phyloP scores from a whole-genome alignment of 371 early-diverging fungal species.

The Mortierella sp. region DNA sequence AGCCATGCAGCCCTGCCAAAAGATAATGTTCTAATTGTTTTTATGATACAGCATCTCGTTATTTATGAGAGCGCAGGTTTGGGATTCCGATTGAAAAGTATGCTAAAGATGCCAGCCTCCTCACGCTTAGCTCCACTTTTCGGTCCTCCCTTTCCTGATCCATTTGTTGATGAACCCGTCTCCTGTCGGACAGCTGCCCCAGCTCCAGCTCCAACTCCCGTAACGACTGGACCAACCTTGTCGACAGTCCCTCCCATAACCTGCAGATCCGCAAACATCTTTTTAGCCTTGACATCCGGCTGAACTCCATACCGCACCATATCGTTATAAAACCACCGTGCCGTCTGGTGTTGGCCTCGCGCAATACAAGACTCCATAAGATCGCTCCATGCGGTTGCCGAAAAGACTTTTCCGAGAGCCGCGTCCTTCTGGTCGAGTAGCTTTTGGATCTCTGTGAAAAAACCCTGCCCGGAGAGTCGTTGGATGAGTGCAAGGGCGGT shows the following conservation, averaged over 20 bases:
- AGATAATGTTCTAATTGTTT: neutral
- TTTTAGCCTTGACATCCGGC: conserved; percentile 34
- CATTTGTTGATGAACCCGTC: neutral
- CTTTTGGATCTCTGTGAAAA: conserved; percentile 46
- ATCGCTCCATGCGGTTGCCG: conserved; percentile 36
- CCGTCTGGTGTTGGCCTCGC: conserved; percentile 38
- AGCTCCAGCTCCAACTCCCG: neutral
- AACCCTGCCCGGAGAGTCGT: conserved; percentile 30
- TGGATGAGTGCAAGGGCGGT: conserved; percentile 22
- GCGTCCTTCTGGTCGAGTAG: conserved; percentile 43
- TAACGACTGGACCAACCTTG: conserved; percentile 23
- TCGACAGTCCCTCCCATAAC: conserved; percentile 34
- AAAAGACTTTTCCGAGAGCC: conserved; percentile 29
- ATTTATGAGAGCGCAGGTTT: conserved; percentile 11
- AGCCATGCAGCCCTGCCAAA: neutral
- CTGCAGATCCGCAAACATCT: conserved; percentile 42
- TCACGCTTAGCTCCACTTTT: neutral
- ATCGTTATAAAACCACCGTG: conserved; percentile 52
- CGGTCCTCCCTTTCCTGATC: neutral
- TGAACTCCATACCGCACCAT: conserved; percentile 44
- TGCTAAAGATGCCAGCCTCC: conserved; percentile 9
- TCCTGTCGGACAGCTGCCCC: neutral
- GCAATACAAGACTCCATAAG: conserved; percentile 44
- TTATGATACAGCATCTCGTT: neutral
- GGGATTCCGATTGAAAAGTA: conserved; percentile 5